Conservation (phyloP, 1,139 yeast species). For the Taphrina populina region DNA sequence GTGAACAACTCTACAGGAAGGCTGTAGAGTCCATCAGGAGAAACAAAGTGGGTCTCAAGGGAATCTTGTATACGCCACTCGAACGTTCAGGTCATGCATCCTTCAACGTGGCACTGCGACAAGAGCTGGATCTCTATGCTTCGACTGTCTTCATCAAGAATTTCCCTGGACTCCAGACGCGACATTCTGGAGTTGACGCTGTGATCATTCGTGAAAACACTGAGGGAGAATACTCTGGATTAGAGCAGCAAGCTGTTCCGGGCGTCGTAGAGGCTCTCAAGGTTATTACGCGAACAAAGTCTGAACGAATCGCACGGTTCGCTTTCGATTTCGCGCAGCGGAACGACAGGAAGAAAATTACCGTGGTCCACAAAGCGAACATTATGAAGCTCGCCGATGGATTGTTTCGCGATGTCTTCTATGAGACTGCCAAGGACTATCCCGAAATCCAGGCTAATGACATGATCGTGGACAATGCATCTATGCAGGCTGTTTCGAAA, state of each 20-base stretch:
- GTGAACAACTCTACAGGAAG: constrained; percentile 57
- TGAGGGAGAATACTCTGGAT: constrained; percentile 98
- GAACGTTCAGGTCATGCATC: constrained; percentile 72
- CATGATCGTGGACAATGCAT: constrained; percentile 97
- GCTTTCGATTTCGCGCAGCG: constrained; percentile 94
- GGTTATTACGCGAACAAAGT: constrained; percentile 89
- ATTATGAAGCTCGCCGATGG: constrained; percentile 99
- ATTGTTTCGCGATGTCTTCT: constrained; percentile 89
- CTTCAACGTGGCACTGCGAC: constrained; percentile 92
- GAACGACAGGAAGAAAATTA: constrained; percentile 87
- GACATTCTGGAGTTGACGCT: constrained; percentile 82
- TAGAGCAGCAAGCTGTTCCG: constrained; percentile 95
- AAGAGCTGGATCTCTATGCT: constrained; percentile 93
- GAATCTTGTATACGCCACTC: constrained; percentile 88
- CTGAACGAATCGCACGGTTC: constrained; percentile 95
- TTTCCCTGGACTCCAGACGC: constrained; percentile 90
- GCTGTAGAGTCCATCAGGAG: constrained; percentile 91
- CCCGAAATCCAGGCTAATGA: constrained; percentile 81
- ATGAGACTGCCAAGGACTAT: constrained; percentile 76
- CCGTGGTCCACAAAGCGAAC: constrained; percentile 98
- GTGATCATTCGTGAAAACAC: constrained; percentile 96
- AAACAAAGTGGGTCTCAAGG: constrained; percentile 95
- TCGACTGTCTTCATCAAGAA: constrained; percentile 89
- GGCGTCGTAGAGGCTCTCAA: constrained; percentile 97
- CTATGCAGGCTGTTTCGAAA: constrained; percentile 98